phyloP scores from a whole-genome alignment of 164 flowering plant genomes.

The Warburgia ugandensis region DNA sequence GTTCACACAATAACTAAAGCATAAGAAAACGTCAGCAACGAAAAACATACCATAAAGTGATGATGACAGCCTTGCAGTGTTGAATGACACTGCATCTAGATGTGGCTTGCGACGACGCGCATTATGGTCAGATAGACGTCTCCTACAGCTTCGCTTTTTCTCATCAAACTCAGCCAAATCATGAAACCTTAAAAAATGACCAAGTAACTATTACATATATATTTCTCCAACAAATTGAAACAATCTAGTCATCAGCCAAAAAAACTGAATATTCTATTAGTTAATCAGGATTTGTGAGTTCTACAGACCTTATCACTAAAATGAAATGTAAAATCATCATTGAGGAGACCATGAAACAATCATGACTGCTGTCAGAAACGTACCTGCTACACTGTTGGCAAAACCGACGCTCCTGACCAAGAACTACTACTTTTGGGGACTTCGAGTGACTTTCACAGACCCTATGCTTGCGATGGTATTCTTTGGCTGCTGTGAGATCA shows the following conservation, averaged over 20 bases:
- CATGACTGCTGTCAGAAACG: constrained; percentile 6
- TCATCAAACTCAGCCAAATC: constrained; percentile 67
- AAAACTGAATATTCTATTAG: too few relatives aligned
- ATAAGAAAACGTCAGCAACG: neutral
- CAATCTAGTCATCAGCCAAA: neutral
- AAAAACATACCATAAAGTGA: constrained; percentile 43
- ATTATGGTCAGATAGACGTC: constrained; percentile 80
- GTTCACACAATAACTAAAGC: neutral
- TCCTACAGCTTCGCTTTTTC: constrained; percentile 80
- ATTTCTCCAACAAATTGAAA: neutral
- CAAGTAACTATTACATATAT: constrained; percentile 6
- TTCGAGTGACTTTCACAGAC: constrained; percentile 80
- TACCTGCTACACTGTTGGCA: constrained; percentile 98
- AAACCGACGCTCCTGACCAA: constrained; percentile 69
- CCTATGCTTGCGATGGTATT: constrained; percentile 75
- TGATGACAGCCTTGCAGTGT: constrained; percentile 36
- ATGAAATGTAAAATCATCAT: too few relatives aligned
- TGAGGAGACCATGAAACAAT: too few relatives aligned
- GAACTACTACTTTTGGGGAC: constrained; percentile 54
- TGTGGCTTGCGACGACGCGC: constrained; percentile 86
- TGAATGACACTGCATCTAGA: constrained; percentile 42
- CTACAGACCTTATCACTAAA: too few relatives aligned
- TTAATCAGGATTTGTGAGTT: too few relatives aligned
- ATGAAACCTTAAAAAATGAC: constrained; percentile 59
- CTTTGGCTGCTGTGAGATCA: constrained; percentile 75